Percentiles rank a stretch among this genome's conserved stretches.
phyloP scores from a whole-genome alignment of 2,329 filamentous ascomycete species.

The Diaporthe destruens region DNA sequence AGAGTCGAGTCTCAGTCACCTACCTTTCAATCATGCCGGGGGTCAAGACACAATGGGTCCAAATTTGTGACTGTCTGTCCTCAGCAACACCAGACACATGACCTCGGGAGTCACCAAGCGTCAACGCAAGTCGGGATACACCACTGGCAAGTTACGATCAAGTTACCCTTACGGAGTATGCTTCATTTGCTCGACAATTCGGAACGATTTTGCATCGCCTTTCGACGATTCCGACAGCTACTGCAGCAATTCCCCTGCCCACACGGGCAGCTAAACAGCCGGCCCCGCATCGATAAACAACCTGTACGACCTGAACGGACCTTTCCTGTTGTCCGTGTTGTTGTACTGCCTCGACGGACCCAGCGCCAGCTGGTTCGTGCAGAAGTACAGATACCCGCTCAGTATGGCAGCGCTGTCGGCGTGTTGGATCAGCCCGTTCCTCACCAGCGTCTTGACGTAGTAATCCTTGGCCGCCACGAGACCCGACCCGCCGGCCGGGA shows the following conservation, averaged over 20 bases:
- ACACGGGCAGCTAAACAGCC: slow-evolving; percentile 42
- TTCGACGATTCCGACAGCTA: neutral
- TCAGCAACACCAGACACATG: neutral
- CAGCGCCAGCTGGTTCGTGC: slow-evolving; percentile 56
- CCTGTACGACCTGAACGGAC: slow-evolving; percentile 53
- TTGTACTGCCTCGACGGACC: slow-evolving; percentile 53
- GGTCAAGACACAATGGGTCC: neutral
- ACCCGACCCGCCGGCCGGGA: slow-evolving; percentile 49
- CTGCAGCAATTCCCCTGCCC: neutral
- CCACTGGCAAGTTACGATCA: too few species aligned
- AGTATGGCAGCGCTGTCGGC: slow-evolving; percentile 56
- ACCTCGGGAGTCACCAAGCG: neutral
- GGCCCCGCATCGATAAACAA: slow-evolving; percentile 53
- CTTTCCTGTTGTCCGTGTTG: slow-evolving; percentile 52
- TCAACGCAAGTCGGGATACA: neutral
- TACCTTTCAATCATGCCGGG: too few species aligned
- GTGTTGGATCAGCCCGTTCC: slow-evolving; percentile 57
- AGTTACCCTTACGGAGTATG: too few species aligned
- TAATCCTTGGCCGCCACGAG: slow-evolving; percentile 52
- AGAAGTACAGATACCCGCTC: slow-evolving; percentile 57
- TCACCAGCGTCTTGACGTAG: slow-evolving; percentile 55
- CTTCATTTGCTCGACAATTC: neutral
- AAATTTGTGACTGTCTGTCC: neutral
- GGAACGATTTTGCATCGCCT: too few species aligned
- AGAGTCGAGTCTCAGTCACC: neutral